Evolutionary conservation across 495 filamentous ascomycete genomes (phyloP).

Genomic region (Xylaria acuta): DNA sequence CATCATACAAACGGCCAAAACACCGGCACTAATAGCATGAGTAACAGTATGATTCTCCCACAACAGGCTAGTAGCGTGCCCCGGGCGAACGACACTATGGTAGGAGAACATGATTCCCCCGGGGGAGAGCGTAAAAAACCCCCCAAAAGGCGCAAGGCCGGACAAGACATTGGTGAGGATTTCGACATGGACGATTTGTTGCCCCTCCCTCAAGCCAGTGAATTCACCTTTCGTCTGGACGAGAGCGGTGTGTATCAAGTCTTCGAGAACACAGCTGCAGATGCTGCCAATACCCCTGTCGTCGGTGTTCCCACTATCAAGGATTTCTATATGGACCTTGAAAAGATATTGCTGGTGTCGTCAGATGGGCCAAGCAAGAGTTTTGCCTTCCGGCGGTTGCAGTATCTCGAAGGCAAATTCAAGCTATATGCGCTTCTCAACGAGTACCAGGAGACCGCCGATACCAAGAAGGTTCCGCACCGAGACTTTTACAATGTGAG

Average conservation of each 20-base stretch:
- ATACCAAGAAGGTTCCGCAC: conserved; percentile 96
- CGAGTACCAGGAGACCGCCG: conserved; percentile 96
- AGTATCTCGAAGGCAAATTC: conserved; percentile 96
- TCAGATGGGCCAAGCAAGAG: conserved; percentile 96
- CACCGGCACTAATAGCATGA: conserved; percentile 57
- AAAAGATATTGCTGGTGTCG: conserved; percentile 79
- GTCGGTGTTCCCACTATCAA: conserved; percentile 85
- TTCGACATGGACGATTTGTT: conserved; percentile 80
- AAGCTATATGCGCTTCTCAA: conserved; percentile 91
- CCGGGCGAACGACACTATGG: conserved; percentile 23
- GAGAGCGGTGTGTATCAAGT: conserved; percentile 89
- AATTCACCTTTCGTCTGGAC: conserved; percentile 79
- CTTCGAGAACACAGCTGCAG: conserved; percentile 70
- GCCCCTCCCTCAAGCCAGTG: conserved; percentile 72
- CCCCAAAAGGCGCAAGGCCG: conserved; percentile 76
- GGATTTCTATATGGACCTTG: conserved; percentile 96
- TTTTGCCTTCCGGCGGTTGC: conserved; percentile 91
- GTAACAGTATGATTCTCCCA: conserved; percentile 60
- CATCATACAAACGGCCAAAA: conserved; percentile 44
- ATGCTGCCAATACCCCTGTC: conserved; percentile 67
- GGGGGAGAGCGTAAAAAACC: conserved; percentile 41
- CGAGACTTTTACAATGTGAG: conserved; percentile 98
- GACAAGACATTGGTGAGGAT: conserved; percentile 88
- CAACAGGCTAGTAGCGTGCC: conserved; percentile 30
- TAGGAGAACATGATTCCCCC: conserved; percentile 3